phyloP scores from a whole-genome alignment of 164 flowering plant species.

The Annona cherimola region DNA sequence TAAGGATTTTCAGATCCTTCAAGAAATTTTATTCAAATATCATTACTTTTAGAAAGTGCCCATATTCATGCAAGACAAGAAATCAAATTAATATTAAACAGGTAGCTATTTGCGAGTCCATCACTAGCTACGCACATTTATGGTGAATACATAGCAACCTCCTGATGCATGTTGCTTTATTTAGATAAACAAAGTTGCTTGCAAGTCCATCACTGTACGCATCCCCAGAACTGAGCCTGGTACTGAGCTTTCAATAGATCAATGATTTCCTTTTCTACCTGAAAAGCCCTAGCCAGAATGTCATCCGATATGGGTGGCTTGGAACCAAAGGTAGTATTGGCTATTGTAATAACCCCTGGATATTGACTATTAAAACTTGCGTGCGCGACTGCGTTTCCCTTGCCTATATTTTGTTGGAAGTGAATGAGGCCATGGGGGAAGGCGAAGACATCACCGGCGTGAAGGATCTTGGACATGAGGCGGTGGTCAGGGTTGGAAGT shows the following conservation, averaged over 20 bases:
- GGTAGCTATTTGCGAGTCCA: too few relatives aligned
- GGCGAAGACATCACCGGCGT: neutral
- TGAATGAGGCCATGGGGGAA: neutral
- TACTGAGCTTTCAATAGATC: neutral
- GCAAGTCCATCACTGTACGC: too few relatives aligned
- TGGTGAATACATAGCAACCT: too few relatives aligned
- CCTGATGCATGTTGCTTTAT: too few relatives aligned
- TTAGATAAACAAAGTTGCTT: too few relatives aligned
- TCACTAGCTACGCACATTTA: too few relatives aligned
- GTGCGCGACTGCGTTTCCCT: neutral
- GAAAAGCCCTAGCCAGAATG: conserved; percentile 5
- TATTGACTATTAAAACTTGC: neutral
- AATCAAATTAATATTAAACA: too few relatives aligned
- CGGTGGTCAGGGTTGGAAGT: conserved; percentile 1
- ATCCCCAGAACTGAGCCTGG: neutral
- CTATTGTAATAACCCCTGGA: conserved; percentile 4
- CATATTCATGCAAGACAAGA: too few relatives aligned
- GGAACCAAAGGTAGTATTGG: neutral
- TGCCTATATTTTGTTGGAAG: neutral
- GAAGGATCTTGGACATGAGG: neutral
- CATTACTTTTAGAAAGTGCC: too few relatives aligned
- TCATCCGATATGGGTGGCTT: conserved; percentile 3
- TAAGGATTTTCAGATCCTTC: too few relatives aligned
- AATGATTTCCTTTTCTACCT: neutral
- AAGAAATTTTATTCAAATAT: too few relatives aligned